Evolutionary conservation across 2,329 filamentous ascomycete genomes (phyloP).

Genomic region (Penicillium verrucosum): DNA sequence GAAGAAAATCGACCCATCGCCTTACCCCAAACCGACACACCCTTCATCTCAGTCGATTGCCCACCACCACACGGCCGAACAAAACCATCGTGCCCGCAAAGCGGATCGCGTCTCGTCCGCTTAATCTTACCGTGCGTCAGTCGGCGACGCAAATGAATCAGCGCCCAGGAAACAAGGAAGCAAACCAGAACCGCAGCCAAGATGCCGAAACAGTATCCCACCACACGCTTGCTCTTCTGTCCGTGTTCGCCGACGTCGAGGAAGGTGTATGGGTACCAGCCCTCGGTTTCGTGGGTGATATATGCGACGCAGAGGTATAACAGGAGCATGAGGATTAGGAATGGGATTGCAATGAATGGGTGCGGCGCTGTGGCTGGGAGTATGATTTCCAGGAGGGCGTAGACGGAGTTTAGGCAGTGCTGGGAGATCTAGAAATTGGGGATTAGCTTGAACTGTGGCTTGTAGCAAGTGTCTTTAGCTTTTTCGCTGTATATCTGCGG

Average conservation of each 20-base stretch:
- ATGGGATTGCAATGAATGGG: conserved; percentile 64
- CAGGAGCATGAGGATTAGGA: conserved; percentile 66
- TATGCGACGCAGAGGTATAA: conserved; percentile 73
- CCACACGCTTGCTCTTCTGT: conserved; percentile 51
- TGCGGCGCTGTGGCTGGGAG: conserved; percentile 63
- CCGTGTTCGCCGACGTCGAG: conserved; percentile 60
- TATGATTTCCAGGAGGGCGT: conserved; percentile 72
- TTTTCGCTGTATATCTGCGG: too few species aligned
- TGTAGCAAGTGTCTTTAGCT: too few species aligned
- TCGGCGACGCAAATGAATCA: conserved; percentile 54
- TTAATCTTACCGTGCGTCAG: conserved; percentile 37
- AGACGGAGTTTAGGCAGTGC: conserved; percentile 70
- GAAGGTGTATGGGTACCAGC: conserved; percentile 75
- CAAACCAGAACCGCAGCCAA: conserved; percentile 54
- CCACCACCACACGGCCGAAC: neutral
- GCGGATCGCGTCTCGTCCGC: conserved; percentile 21
- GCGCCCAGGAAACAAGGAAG: conserved; percentile 51
- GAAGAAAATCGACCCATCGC: neutral
- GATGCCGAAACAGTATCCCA: conserved; percentile 61
- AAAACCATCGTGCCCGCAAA: neutral
- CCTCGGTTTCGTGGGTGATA: conserved; percentile 65
- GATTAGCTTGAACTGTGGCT: too few species aligned
- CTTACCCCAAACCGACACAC: neutral
- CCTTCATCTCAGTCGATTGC: conserved; percentile 10
- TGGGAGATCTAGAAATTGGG: conserved; percentile 54